Evolutionary conservation across 352 stramenopile genomes (phyloP).

Genomic region (Phytophthora crassamura): DNA sequence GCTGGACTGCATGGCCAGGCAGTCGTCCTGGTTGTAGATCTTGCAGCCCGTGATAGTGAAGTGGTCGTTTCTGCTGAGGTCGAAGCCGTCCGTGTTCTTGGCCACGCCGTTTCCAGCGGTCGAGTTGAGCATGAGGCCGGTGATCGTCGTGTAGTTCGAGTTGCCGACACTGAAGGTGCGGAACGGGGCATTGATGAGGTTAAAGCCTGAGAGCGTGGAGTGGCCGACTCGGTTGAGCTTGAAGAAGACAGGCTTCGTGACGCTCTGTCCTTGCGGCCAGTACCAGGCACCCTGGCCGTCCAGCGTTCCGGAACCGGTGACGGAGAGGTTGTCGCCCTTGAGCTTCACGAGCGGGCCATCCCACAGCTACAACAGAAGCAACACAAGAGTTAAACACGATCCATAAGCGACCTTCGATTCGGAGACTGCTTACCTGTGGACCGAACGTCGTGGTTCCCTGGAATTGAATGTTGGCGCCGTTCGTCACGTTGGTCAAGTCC

Average conservation of each 20-base stretch:
- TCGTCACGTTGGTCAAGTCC: slow-evolving; percentile 30
- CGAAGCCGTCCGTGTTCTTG: too few species aligned
- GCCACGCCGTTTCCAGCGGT: not conserved
- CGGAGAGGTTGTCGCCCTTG: slow-evolving; percentile 16
- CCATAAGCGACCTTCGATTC: too few species aligned
- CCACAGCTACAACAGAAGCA: slow-evolving; percentile 3
- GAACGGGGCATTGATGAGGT: slow-evolving; percentile 12
- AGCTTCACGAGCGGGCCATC: slow-evolving; percentile 33
- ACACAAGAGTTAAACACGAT: too few species aligned
- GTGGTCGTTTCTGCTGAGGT: too few species aligned
- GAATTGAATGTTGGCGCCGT: slow-evolving; percentile 18
- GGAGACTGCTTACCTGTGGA: slow-evolving; percentile 1
- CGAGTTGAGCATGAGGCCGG: slow-evolving; percentile 14
- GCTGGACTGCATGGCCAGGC: too few species aligned
- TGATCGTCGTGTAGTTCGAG: slow-evolving; percentile 15
- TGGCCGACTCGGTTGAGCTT: not conserved
- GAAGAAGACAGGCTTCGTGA: slow-evolving; percentile 14
- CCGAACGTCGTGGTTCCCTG: slow-evolving; percentile 27
- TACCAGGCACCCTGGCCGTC: slow-evolving; percentile 38
- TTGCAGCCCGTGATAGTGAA: too few species aligned
- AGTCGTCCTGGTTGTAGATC: too few species aligned
- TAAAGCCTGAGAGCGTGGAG: slow-evolving; percentile 1
- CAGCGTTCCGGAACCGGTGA: slow-evolving; percentile 29
- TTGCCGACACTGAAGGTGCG: slow-evolving; percentile 23
- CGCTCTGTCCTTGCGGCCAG: slow-evolving; percentile 27